Evolutionary conservation across 2,329 filamentous ascomycete genomes (phyloP).

Genomic region (Xylariales sp.): DNA sequence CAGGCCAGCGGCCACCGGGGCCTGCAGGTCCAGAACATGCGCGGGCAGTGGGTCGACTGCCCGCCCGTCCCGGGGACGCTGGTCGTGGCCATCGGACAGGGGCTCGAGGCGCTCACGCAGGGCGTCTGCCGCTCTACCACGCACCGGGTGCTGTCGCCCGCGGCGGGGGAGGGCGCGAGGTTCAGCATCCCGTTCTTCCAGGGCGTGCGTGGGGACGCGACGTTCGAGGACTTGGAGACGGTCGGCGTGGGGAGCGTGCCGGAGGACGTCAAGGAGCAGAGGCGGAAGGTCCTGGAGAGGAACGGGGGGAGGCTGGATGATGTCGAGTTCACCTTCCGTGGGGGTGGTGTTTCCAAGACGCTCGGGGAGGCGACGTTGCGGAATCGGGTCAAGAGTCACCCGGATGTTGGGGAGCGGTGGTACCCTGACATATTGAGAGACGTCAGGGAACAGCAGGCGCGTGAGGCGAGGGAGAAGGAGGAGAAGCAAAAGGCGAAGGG

Average conservation of each 20-base stretch:
- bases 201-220: slow-evolving; percentile 73
- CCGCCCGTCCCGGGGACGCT: slow-evolving; percentile 71
- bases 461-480: slow-evolving; percentile 28
- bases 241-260: slow-evolving; percentile 57
- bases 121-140: slow-evolving; percentile 81
- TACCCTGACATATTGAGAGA: slow-evolving; percentile 59
- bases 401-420: slow-evolving; percentile 80
- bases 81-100: slow-evolving; percentile 84
- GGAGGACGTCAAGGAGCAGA: slow-evolving; percentile 56
- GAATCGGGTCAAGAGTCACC: slow-evolving; percentile 82
- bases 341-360: slow-evolving; percentile 60
- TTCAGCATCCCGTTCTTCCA: slow-evolving; percentile 87
- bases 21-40: slow-evolving; percentile 77
- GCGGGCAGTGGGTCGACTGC: slow-evolving; percentile 77
- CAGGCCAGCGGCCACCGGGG: slow-evolving; percentile 74
- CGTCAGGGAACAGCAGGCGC: slow-evolving; percentile 55
- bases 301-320: slow-evolving; percentile 62
- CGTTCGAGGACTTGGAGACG: slow-evolving; percentile 69
- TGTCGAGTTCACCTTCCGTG: slow-evolving; percentile 82
- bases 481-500: slow-evolving; percentile 12
- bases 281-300: slow-evolving; percentile 51
- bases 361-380: slow-evolving; percentile 79
- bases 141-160: slow-evolving; percentile 74
- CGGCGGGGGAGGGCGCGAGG: slow-evolving; percentile 63
- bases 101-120: slow-evolving; percentile 76